Base-by-base conservation (phyloP, 495 filamentous ascomycete species). In the Bathelium albidoporum region DNA sequence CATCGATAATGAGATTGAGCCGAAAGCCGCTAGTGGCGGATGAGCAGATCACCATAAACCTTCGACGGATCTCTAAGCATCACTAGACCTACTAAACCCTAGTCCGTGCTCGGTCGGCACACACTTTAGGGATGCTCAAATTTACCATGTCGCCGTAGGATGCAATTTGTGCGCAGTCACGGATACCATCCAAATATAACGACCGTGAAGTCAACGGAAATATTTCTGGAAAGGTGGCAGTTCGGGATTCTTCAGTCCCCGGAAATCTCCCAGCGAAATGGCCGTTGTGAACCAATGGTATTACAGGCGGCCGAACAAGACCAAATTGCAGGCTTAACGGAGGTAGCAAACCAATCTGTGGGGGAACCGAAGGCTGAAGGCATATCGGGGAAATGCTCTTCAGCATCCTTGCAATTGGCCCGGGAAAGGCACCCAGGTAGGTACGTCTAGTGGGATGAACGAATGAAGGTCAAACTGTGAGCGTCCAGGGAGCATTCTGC, bases 1-100 rank as follows among this genome's bases (percentile, higher is more conserved):
- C 49, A 55, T 55, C 49, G 49, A 55, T 55, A 55, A 55, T 55
- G 49, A 55, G 24, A 20, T 55, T 55, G 24, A 55, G 49, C 22
- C 49, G 20, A 29, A 55, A 55, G 49, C 7, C 49, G 29, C 49
- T 55, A 55, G 49, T 55, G 49, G 49, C 49, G 49, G 49, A 29
- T 55, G 20, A 24, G 49, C 26, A 28, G 49, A 55, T 55, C 49
- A 55, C 49, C 24, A 26, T 29, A 3, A 55, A 55, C 12, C 49
- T 55, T 55, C 24, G 49, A 55, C 49, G 24, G 44, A 20, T 18
- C 16, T 5, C 44, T 20, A 49, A 12, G 44, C 44, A 20, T 49
- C 44, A 55, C 20, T 49, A 49, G 14, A 49, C 20, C 49, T 55
- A 20, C 10, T 49, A 24, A 20, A 55, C 49, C 49, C 49, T 55